Conservation (phyloP, 2,329 filamentous ascomycete genomes). For the Drechslerella stenobrocha region DNA sequence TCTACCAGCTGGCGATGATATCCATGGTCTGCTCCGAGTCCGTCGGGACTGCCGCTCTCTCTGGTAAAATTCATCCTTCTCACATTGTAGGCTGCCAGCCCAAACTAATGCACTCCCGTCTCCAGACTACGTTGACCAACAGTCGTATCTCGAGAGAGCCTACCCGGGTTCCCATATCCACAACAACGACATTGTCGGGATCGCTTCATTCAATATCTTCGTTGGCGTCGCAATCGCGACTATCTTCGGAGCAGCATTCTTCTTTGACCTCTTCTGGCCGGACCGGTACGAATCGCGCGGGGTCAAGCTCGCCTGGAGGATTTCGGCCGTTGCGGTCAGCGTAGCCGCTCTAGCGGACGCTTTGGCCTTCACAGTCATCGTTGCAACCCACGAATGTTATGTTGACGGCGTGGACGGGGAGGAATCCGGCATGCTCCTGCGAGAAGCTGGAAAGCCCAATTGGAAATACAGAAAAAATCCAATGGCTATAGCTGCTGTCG, state of each 20-base stretch:
- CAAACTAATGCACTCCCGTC: not conserved
- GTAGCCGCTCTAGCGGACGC: constrained; percentile 59
- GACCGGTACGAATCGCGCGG: constrained; percentile 60
- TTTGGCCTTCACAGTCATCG: constrained; percentile 60
- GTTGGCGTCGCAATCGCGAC: constrained; percentile 63
- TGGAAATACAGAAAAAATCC: constrained; percentile 60
- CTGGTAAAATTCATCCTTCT: constrained; percentile 56
- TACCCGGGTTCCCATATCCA: constrained; percentile 58
- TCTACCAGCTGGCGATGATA: constrained; percentile 66
- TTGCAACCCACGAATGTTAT: constrained; percentile 58
- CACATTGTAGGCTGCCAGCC: not conserved
- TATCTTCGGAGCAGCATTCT: constrained; percentile 65
- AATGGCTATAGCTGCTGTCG: constrained; percentile 60
- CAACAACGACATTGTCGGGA: constrained; percentile 63
- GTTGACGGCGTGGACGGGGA: constrained; percentile 56
- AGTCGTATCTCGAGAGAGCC: constrained; percentile 58
- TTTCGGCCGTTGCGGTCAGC: constrained; percentile 60
- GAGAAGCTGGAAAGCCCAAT: constrained; percentile 55
- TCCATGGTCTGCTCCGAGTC: constrained; percentile 63
- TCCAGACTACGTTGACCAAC: constrained; percentile 61
- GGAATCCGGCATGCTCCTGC: constrained; percentile 5
- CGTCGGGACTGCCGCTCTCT: constrained; percentile 62
- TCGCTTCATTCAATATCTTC: constrained; percentile 64
- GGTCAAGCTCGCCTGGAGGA: constrained; percentile 63
- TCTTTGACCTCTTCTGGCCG: constrained; percentile 67